These are phyloP conservation scores for Piloderma croceum DNA, from an alignment of 768 basidiomycete genomes.

Conservation along the genomic window DNA sequence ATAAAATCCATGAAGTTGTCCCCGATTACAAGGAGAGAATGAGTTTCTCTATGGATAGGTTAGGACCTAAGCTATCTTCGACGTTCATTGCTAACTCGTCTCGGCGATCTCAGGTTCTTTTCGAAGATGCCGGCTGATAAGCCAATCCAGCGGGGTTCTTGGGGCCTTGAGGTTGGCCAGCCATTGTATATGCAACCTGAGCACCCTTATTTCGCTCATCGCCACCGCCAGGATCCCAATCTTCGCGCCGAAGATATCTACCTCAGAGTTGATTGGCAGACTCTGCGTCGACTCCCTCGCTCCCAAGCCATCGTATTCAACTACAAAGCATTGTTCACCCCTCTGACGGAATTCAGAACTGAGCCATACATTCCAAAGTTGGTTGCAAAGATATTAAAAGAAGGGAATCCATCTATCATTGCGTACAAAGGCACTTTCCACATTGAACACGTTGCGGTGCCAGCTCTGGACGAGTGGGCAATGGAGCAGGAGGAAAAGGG, in stretches of 20 bases:
- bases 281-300: conserved; percentile 41
- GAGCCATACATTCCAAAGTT: conserved; percentile 47
- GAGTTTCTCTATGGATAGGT: conserved; percentile 46
- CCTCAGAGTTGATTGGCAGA: conserved; percentile 53
- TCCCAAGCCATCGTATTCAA: conserved; percentile 48
- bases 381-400: conserved; percentile 37
- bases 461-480: conserved; percentile 41
- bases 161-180: conserved; percentile 46
- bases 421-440: conserved; percentile 40
- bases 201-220: conserved; percentile 31
- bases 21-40: conserved; percentile 48
- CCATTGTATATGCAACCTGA: conserved; percentile 40
- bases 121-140: conserved; percentile 40
- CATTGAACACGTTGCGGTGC: conserved; percentile 39
- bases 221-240: conserved; percentile 29
- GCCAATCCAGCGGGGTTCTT: conserved; percentile 50
- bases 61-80: conserved; percentile 4
- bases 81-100: conserved; percentile 1
- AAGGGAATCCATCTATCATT: conserved; percentile 34
- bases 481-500: conserved; percentile 44
- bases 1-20: conserved; percentile 42
- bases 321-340: conserved; percentile 50
- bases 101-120: conserved; percentile 33
- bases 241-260: conserved; percentile 36
- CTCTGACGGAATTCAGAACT: conserved; percentile 34